Base-by-base conservation (phyloP, 73 alveolate genomes). In the Symbiodinium natans region DNA sequence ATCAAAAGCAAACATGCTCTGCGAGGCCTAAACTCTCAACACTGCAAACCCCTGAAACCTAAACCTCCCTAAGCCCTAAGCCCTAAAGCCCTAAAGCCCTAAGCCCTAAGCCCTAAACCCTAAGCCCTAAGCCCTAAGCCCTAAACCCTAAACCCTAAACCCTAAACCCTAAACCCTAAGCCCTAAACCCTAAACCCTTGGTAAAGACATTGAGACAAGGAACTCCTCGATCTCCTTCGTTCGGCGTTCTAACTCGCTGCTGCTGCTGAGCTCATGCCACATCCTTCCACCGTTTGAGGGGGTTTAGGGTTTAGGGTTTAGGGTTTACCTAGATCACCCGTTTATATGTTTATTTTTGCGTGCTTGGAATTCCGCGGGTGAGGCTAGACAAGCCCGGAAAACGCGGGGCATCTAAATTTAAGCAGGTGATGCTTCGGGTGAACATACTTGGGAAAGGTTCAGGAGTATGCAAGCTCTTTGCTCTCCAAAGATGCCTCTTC, bases 211-310 rank as follows among this genome's bases (percentile, higher is more conserved):
- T 19, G 25, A 56, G 56, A 43, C 41, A 13, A 10, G 73, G 23
- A 15, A 41, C 95, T 87, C 46, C 19, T 59, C 43, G 33, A 87
- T 87, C 86, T 56, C 85, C 40, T 77, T 80, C 13, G 63, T 41
- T 59, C 95, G 68, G 43, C 68, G 39, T 7, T 77, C 46, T 34
- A 87, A 87, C 71, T 59, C 71, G 68, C 85, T 59, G 86, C 96
- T 89, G 39, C 43, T 82, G 15, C 27, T 36, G 40, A 71, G 96
- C 54, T 89, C 87, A 9, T 31, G 86, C 88, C 87, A 89, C 87
- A 89, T 63, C 96, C 96, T 87, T 34, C 36, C 36, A 13, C 21
- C 21, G 59, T 46, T 46, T 46, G 13, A 46, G 59, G 59, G 6
- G 59, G 59, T 46, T 46, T 46, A 6, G 21, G 59, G 59, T 46